Conservation (phyloP, 257 asterid genomes). For the Solanum raphanifolium region DNA sequence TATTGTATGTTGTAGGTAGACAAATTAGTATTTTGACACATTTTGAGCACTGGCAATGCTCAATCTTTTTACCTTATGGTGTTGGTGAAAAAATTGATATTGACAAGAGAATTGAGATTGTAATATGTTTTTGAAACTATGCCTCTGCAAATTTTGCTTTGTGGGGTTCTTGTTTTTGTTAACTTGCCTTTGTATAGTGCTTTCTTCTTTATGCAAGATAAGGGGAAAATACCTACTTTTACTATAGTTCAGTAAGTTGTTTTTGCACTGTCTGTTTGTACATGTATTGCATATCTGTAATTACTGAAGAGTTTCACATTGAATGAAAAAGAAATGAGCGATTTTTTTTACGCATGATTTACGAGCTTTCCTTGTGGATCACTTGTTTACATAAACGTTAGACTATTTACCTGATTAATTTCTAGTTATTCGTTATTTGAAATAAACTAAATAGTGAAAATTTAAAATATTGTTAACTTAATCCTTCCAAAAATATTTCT, state of each 20-base stretch:
- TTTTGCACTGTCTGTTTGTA: constrained; percentile 32
- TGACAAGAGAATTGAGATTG: neutral
- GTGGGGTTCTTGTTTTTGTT: constrained; percentile 40
- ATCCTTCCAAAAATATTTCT: no score
- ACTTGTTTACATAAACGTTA: no score
- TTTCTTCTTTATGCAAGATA: constrained; percentile 43
- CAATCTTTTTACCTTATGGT: constrained; percentile 36
- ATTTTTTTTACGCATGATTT: no score
- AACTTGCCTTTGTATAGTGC: constrained; percentile 60
- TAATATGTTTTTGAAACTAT: neutral
- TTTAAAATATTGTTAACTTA: no score
- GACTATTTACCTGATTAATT: no score
- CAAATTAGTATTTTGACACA: no score
- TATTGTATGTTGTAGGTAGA: no score
- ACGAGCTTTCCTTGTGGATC: no score
- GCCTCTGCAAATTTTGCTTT: constrained; percentile 37
- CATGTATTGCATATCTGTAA: constrained; percentile 8
- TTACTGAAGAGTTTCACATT: neutral
- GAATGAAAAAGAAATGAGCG: neutral
- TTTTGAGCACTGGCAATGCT: constrained; percentile 36
- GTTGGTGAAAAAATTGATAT: neutral
- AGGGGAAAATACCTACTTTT: constrained; percentile 43
- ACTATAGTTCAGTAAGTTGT: constrained; percentile 24
- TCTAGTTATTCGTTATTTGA: no score
- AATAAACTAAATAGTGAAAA: no score